These are phyloP conservation scores for Dacryopinax primogenitus DNA, from an alignment of 768 basidiomycete species.

Conservation along the genomic window DNA sequence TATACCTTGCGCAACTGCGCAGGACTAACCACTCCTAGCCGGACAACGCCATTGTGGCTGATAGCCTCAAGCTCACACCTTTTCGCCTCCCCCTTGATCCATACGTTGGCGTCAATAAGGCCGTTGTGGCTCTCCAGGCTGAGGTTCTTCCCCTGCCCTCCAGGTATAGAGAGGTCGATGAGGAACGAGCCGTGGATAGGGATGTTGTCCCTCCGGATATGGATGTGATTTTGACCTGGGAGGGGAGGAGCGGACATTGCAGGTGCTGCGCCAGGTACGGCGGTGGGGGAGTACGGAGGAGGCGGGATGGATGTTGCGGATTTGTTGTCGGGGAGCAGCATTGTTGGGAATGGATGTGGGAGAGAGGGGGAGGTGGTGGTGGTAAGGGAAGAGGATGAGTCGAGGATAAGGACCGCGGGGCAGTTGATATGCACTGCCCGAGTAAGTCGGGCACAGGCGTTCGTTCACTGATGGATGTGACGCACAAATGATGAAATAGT, in stretches of 20 bases:
- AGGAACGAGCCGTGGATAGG: conserved; percentile 1
- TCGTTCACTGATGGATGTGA: no score
- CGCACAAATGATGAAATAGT: no score
- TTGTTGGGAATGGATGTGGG: background rate
- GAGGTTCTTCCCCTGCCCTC: background rate
- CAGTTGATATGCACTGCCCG: background rate
- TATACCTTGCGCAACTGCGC: background rate
- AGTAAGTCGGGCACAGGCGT: background rate
- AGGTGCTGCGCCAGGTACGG: background rate
- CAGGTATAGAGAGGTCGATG: background rate
- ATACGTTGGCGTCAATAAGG: background rate
- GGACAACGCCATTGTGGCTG: background rate
- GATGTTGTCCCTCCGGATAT: background rate
- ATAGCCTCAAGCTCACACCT: background rate
- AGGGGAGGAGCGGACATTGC: background rate
- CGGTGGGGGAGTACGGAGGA: conserved; percentile 18
- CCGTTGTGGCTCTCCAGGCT: background rate
- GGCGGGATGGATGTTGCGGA: conserved; percentile 21
- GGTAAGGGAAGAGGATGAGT: background rate
- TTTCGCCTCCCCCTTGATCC: background rate
- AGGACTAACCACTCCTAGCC: background rate
- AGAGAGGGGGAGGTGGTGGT: conserved; percentile 7
- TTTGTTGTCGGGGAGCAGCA: conserved; percentile 11
- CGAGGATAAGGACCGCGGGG: conserved; percentile 8
- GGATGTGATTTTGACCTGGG: background rate